A percentile compares a stretch with the other conserved stretches of the same genome.
Evolutionary conservation across 805 yeast species (phyloP).

Genomic region (Zygosaccharomyces rouxii): DNA sequence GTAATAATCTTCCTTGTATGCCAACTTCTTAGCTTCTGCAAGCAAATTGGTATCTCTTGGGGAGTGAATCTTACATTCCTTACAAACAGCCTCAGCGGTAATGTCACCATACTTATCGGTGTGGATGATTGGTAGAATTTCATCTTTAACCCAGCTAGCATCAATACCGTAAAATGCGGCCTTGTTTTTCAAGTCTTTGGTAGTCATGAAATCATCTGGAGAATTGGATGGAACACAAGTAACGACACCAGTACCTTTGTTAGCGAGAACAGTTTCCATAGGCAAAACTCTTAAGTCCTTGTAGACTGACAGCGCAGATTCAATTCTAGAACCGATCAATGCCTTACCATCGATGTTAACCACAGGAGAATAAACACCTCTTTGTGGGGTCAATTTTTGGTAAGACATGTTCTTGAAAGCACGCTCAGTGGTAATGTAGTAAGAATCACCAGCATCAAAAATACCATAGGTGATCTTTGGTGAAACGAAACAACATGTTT

Average conservation of each 20-base stretch:
- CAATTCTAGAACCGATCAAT: constrained; percentile 80
- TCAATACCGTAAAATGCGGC: constrained; percentile 86
- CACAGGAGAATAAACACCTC: constrained; percentile 70
- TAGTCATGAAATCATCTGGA: constrained; percentile 92
- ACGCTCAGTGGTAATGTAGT: constrained; percentile 84
- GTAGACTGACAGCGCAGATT: constrained; percentile 75
- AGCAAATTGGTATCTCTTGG: constrained; percentile 87
- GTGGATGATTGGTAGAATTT: constrained; percentile 65
- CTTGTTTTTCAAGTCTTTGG: constrained; percentile 77
- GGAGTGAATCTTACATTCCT: constrained; percentile 85
- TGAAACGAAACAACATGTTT: constrained; percentile 95
- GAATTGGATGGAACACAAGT: constrained; percentile 99
- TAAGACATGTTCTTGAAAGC: constrained; percentile 96
- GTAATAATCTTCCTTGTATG: constrained; percentile 95
- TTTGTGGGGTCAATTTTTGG: constrained; percentile 85
- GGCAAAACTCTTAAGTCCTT: constrained; percentile 79
- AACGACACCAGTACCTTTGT: constrained; percentile 98
- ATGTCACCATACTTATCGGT: constrained; percentile 85
- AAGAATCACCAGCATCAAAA: constrained; percentile 74
- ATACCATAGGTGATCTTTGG: constrained; percentile 92
- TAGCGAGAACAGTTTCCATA: constrained; percentile 93
- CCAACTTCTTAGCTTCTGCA: constrained; percentile 88
- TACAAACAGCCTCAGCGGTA: constrained; percentile 79
- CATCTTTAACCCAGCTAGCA: constrained; percentile 77
- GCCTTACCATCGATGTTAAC: constrained; percentile 61